Base-by-base conservation (phyloP, 2,329 filamentous ascomycete species). In the Thyridium curvatum region DNA sequence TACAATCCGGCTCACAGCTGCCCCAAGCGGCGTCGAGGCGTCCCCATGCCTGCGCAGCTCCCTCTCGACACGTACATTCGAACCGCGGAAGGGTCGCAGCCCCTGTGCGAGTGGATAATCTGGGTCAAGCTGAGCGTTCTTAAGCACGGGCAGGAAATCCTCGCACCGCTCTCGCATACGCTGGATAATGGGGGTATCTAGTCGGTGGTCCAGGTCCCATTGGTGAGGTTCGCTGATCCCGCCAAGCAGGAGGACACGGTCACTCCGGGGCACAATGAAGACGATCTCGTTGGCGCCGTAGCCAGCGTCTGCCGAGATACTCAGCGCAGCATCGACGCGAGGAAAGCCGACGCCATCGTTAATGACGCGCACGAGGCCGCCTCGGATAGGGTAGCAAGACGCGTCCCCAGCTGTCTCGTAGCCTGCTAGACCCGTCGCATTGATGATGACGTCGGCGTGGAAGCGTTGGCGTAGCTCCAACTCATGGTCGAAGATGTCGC, bases 51-150 rank as follows among this genome's bases (percentile, higher is more conserved):
- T 40, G 30, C 58, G 54, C 12, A 61, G 49, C 43, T 70, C 66
- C 1, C 62, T 55, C 48, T 69, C 65, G 8, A 70, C 62, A 8
- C 64, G 56, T 4, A 69, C 62, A 34, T 68, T 65, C 10, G 45
- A 49, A 12, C 48, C 46, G 18, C 65, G 46, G 44, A 65, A 65
- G 5, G 66, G 66, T 5, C 66, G 58, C 14, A 65, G 47, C 1
- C 64, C 67, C 42, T 69, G 66, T 2, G 63, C 60, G 1, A 70
- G 44, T 1, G 66, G 65, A 44, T 69, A 67, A 5, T 56, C 52
- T 4, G 56, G 44, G 39, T 68, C 64, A 13, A 66, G 37, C 6
- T 54, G 54, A 2, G 65, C 66, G 18, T 62, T 56, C 44, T 62
- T 61, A 10, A 71, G 47, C 3, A 45, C 50, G 0, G 66, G 64